Evolutionary conservation across 2,329 filamentous ascomycete genomes (phyloP), one percentile per base, ranked within the genome.

Genomic region (Colletotrichum lini): DNA sequence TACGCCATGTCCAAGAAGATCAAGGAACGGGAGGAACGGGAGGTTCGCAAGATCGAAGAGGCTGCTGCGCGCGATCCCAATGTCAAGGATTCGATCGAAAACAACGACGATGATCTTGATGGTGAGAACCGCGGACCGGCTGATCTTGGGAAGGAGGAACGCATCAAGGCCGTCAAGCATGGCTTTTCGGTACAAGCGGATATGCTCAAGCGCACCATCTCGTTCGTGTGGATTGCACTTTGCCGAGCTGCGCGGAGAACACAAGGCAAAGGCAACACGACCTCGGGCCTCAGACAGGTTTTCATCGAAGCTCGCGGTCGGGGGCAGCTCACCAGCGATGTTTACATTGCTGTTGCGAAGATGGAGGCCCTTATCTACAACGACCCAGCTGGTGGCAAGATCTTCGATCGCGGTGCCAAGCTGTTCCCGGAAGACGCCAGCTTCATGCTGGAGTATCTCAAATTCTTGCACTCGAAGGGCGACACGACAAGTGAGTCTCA

Each of bases 281-380:
- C 85, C 2, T 85, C 85, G 49, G 96, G 96, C 3, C 93, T 97
- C 76, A 90, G 96, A 72, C 93, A 94, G 75, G 91, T 98, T 15
- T 98, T 99, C 78, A 92, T 91, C 2, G 95, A 98, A 80, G 95
- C 96, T 58, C 91, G 96, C 44, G 93, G 93, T 77, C 91, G 92
- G 74, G 97, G 96, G 21, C 93, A 95, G 64, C 89, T 99, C 56
- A 96, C 94, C 9, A 97, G 94, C 76, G 96, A 98, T 79, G 94
- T 98, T 7, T 99, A 99, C 79, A 93, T 98, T 65, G 95, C 95
- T 1, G 94, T 94, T 75, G 96, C 97, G 18, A 87, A 97, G 70
- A 93, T 99, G 78, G 96, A 99, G 80, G 96, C 96, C 79, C 92
- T 97, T 76, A 97, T 97, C 75, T 99, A 99, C 82, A 96, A 97